A percentile compares a stretch with the other conserved stretches of the same genome.
Conservation (phyloP, 108 stramenopile species). For the Cyclotella sp. region DNA sequence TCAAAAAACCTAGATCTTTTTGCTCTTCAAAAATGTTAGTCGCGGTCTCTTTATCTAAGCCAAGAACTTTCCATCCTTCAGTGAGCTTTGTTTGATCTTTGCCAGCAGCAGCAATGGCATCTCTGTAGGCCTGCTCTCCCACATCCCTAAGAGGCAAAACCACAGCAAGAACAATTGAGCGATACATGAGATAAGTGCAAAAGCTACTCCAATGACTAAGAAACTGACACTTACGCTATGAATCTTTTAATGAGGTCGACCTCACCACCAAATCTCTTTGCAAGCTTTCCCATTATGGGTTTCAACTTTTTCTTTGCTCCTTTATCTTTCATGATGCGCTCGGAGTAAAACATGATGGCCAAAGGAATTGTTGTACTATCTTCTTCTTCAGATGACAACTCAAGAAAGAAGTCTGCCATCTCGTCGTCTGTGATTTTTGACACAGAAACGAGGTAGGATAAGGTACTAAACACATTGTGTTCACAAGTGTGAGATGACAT, state of each 20-base stretch:
- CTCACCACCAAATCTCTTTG: conserved; percentile 26
- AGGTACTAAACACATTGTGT: conserved; percentile 43
- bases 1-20: conserved; percentile 66
- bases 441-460: conserved; percentile 76
- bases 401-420: conserved; percentile 70
- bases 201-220: background rate
- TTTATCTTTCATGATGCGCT: conserved; percentile 72
- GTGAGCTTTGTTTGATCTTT: conserved; percentile 69
- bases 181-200: background rate
- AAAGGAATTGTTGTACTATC: conserved; percentile 67
- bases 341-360: conserved; percentile 84
- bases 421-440: conserved; percentile 76
- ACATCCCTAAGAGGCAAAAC: conserved; percentile 59
- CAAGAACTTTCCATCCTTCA: conserved; percentile 85
- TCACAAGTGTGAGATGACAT: background rate
- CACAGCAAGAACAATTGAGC: conserved; percentile 13
- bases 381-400: conserved; percentile 57
- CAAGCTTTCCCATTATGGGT: conserved; percentile 32
- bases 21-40: conserved; percentile 74
- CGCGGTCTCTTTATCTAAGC: conserved; percentile 78
- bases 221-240: conserved; percentile 57
- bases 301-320: conserved; percentile 39
- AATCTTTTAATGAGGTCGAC: conserved; percentile 23
- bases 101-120: conserved; percentile 65
- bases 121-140: conserved; percentile 81